These are phyloP conservation scores for Pestalotiopsis sp. DNA, from an alignment of 2,329 filamentous ascomycete genomes.

Conservation along the genomic window DNA sequence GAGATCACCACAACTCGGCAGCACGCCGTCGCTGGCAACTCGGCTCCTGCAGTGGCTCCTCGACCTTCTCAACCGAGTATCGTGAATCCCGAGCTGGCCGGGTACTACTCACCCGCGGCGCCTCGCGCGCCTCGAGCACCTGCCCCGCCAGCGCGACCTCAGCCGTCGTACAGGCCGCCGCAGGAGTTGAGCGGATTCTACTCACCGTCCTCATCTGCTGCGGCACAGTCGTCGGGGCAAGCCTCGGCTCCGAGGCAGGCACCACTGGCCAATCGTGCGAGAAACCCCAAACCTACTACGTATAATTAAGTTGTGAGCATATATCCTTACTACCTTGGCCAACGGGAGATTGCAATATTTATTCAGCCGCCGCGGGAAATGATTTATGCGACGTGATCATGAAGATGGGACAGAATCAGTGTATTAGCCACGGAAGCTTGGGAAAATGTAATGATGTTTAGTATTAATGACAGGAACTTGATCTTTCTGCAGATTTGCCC, in stretches of 20 bases:
- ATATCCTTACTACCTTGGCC: background rate
- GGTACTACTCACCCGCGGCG: constrained; percentile 25
- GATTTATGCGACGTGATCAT: too few species aligned
- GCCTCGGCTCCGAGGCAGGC: background rate
- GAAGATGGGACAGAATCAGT: too few species aligned
- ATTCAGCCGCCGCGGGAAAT: background rate
- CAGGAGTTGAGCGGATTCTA: constrained; percentile 26
- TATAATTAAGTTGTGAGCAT: background rate
- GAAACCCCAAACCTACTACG: background rate
- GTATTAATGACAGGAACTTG: too few species aligned
- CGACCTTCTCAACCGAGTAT: constrained; percentile 4
- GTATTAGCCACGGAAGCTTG: too few species aligned
- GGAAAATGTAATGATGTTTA: too few species aligned
- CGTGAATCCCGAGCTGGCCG: constrained; percentile 23
- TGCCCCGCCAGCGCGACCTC: background rate
- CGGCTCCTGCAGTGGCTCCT: background rate
- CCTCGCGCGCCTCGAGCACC: background rate
- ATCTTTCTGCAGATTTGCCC: too few species aligned
- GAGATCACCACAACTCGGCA: background rate
- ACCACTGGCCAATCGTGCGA: background rate
- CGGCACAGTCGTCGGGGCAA: background rate
- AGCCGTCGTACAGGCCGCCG: constrained; percentile 7
- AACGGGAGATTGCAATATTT: background rate
- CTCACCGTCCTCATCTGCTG: constrained; percentile 2
- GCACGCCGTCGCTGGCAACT: background rate